These are phyloP conservation scores for Tulasnella sp. DNA, from an alignment of 768 basidiomycete species.

Conservation along the genomic window DNA sequence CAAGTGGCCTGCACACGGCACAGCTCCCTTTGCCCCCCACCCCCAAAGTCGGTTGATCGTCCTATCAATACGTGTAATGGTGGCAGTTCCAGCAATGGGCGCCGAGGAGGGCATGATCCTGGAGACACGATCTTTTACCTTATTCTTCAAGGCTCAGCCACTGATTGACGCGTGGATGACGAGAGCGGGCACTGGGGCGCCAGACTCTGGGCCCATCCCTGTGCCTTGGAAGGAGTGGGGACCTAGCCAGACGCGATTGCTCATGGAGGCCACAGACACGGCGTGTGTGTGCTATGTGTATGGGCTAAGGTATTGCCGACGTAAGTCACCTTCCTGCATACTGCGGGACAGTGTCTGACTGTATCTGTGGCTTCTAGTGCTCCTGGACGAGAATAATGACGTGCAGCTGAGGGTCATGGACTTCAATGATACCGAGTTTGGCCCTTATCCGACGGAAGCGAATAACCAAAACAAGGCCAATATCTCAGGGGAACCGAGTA, in stretches of 20 bases:
- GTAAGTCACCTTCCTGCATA: background rate
- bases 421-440: conserved; percentile 6
- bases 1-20: background rate
- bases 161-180: conserved; percentile 2
- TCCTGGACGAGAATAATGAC: background rate
- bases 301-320: conserved; percentile 9
- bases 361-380: background rate
- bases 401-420: conserved; percentile 7
- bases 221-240: conserved; percentile 13
- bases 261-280: background rate
- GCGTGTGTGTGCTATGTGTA: conserved; percentile 12
- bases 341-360: background rate
- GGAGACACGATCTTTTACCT: background rate
- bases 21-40: conserved; percentile 3
- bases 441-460: background rate
- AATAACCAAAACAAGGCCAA: background rate
- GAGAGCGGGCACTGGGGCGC: background rate
- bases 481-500: background rate
- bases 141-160: background rate
- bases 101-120: background rate
- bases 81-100: background rate
- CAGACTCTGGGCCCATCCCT: background rate
- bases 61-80: background rate
- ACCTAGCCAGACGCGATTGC: background rate
- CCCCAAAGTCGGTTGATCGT: conserved; percentile 6